Evolutionary conservation across 164 flowering plant species (phyloP), one percentile per base, ranked within the genome.

Genomic region (Paratinospora sagittata): DNA sequence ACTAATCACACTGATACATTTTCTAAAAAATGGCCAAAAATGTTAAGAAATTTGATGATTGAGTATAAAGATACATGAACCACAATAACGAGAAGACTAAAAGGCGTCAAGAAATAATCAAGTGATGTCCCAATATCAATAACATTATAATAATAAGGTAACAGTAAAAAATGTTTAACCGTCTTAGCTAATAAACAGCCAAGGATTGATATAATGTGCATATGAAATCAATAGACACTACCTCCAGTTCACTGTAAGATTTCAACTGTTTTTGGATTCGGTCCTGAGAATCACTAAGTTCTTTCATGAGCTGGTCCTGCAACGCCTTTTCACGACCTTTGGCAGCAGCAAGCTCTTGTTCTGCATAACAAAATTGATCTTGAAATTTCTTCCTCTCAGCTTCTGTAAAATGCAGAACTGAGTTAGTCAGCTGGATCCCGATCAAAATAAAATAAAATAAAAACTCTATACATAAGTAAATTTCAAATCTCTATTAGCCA

Each of bases 311-410:
- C 82, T 86, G 93, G 69, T 87, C 86, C 64, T 92, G 92, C 63
- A 92, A 73, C 3, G 84, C 84, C 60, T 84, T 83, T 76, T 95
- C 95, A 66, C 96, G 92, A 10, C 89, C 89, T 80, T 77, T 88
- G n/a, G 91, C 85, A 85, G 97, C 99, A 76, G 98, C 93, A 69
- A 95, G 93, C 72, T 95, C 98, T 78, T 95, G 98, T 66, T 92
- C 96, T 8, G 82, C 76, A 72, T 87, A 80, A 10, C 78, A 78
- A 41, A 87, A 78, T 33, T 81, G 82, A 71, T 91, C 93, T 71
- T 78, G 83, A 60, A 84, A 86, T 24, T 81, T 87, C 72, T 83
- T 87, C 72, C 79, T 85, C 82, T 92, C 98, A 24, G 86, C 76
- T 65, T 95, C 99, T 95, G 86, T 62, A 67, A 77, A 55, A 65